Base-by-base conservation (phyloP, 2,329 filamentous ascomycete species). In the Neopestalotiopsis rosae region DNA sequence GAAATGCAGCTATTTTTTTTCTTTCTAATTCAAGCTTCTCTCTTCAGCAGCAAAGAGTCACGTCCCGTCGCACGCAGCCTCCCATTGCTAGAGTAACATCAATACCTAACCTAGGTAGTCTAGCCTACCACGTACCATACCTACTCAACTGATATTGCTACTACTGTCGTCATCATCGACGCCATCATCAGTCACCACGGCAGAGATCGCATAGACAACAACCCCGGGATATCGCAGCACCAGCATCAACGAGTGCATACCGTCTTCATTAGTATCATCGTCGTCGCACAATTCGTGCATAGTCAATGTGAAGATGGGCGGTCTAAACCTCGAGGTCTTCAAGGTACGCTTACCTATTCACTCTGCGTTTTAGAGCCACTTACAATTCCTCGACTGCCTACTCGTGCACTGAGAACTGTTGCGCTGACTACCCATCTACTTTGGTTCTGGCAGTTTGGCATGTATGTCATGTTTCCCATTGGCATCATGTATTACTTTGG, bases 401-500 rank as follows among this genome's bases (percentile, higher is more conserved):
- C n/a, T 57, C 67, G 34, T 56, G 12, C 30, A 4, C 6, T 30
- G 12, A 9, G 24, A 30, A 24, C 20, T 14, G 9, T 59, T 14
- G 66, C 61, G 28, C 57, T 68, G 30, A n/a, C 42, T 34, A 57
- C 1, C 28, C 61, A 30, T 40, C 17, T 58, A 68, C 45, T 20
- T n/a, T n/a, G 42, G 45, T n/a, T 17, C 14, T 52, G 14, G 20
- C 71, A 98, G 95, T 99, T 99, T 81, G 95, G 95, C 85, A 93
- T 97, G 88, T 99, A 99, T 85, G 91, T 99, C 85, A 92, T 98
- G 88, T 99, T 99, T 83, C 96, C 96, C 20, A 98, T 99, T 77
- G 94, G 94, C 76, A 95, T 96, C 86, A 99, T 99, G 96, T 98
- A 97, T 87, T 99, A 99, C 86, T 99, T 98, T 82, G 96, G 96